Evolutionary conservation across 2,329 filamentous ascomycete species (phyloP).

Genomic region (Nigrograna mackinnonii): DNA sequence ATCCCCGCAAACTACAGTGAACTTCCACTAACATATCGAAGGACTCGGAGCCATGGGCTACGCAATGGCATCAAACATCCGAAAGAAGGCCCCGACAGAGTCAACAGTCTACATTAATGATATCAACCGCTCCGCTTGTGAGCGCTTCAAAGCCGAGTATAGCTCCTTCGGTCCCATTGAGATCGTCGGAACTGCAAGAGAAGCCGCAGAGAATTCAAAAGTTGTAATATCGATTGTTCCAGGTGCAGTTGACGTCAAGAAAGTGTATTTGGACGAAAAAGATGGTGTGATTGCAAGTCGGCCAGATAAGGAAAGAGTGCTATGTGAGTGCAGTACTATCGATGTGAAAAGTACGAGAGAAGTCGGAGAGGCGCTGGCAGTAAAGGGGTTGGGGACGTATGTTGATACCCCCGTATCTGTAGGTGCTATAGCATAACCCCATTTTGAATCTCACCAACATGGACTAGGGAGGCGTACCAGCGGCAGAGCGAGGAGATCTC

Average conservation of each 20-base stretch:
- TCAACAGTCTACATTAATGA: conserved; percentile 33
- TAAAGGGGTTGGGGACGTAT: conserved; percentile 20
- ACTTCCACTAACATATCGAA: conserved; percentile 5
- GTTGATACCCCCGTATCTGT: conserved; percentile 37
- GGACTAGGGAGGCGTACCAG: conserved; percentile 31
- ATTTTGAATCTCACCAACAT: not conserved
- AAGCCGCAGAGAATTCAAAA: conserved; percentile 30
- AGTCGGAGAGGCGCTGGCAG: conserved; percentile 20
- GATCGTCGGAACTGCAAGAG: conserved; percentile 26
- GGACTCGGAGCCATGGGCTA: conserved; percentile 41
- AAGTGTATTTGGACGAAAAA: conserved; percentile 29
- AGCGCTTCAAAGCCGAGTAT: conserved; percentile 24
- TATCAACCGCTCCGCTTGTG: conserved; percentile 25
- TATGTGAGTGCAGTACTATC: conserved; percentile 38
- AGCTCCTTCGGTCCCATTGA: conserved; percentile 21
- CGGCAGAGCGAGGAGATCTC: conserved; percentile 28
- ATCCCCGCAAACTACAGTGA: no score
- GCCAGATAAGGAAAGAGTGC: conserved; percentile 19
- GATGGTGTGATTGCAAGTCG: conserved; percentile 26
- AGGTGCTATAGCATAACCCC: conserved; percentile 2
- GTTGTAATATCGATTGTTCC: conserved; percentile 34
- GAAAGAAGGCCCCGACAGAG: conserved; percentile 21
- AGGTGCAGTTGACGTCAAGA: conserved; percentile 25
- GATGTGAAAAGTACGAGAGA: conserved; percentile 29
- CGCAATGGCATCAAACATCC: conserved; percentile 34